Percentiles rank a stretch among this genome's conserved stretches.
These are phyloP conservation scores for Sambucus nigra DNA, from an alignment of 129 eudicot genomes.

Conservation along the genomic window DNA sequence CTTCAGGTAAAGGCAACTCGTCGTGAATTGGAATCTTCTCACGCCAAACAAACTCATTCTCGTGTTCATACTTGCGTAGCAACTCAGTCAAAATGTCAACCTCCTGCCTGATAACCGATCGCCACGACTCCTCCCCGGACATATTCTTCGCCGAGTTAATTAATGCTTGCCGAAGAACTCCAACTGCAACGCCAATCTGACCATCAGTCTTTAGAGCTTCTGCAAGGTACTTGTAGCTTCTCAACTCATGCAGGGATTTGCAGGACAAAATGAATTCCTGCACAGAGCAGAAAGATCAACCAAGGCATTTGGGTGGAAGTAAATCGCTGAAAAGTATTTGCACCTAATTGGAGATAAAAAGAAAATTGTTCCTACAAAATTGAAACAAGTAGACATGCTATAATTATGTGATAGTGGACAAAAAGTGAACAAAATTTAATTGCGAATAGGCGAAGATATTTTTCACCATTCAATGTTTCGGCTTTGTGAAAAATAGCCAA, in stretches of 20 bases:
- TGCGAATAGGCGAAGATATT: no score
- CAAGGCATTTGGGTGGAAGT: no score
- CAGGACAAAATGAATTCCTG: slow-evolving; percentile 51
- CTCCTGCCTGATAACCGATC: slow-evolving; percentile 31
- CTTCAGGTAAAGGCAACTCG: slow-evolving; percentile 50
- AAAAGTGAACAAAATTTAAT: no score
- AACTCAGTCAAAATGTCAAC: slow-evolving; percentile 24
- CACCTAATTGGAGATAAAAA: no score
- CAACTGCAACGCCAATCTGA: slow-evolving; percentile 44
- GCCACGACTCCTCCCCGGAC: slow-evolving; percentile 52
- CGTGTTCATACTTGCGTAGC: slow-evolving; percentile 40
- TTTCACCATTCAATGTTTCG: no score
- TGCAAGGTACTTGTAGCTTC: slow-evolving; percentile 47
- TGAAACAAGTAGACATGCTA: no score
- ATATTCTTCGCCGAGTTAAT: slow-evolving; percentile 23
- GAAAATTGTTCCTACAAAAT: no score
- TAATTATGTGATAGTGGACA: no score
- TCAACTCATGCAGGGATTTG: slow-evolving; percentile 45
- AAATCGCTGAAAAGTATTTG: no score
- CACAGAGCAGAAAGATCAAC: slow-evolving; percentile 8
- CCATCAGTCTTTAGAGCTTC: slow-evolving; percentile 31
- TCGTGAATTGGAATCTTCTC: slow-evolving; percentile 40
- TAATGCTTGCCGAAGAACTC: slow-evolving; percentile 36
- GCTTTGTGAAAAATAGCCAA: no score
- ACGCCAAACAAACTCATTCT: slow-evolving; percentile 61